Conservation (phyloP, 2,329 filamentous ascomycete species). For the Zarea fungicola region DNA sequence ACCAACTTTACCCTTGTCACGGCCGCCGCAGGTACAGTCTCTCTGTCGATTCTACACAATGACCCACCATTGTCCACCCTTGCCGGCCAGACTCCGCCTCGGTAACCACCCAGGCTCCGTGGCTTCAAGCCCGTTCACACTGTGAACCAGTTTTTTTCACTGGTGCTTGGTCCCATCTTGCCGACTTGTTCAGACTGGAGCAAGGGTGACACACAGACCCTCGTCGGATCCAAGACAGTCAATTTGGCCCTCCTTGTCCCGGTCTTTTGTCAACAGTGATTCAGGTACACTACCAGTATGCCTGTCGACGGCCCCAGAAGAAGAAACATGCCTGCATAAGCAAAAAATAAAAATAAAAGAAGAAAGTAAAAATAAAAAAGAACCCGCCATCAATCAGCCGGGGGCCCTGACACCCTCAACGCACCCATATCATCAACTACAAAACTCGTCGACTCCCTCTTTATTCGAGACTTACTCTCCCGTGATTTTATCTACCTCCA, state of each 20-base stretch:
- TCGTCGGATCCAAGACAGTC: slow-evolving; percentile 28
- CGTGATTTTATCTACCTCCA: slow-evolving; percentile 7
- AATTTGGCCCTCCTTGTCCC: slow-evolving; percentile 22
- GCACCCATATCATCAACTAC: slow-evolving; percentile 13
- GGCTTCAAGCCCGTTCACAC: background rate
- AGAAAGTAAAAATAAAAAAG: slow-evolving; percentile 8
- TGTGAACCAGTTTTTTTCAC: background rate
- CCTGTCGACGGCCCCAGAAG: slow-evolving; percentile 5
- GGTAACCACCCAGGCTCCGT: slow-evolving; percentile 7
- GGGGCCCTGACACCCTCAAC: slow-evolving; percentile 8
- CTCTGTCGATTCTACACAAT: slow-evolving; percentile 12
- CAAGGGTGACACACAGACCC: slow-evolving; percentile 31
- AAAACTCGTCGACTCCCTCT: slow-evolving; percentile 19
- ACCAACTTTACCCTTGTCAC: background rate
- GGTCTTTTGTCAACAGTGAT: slow-evolving; percentile 22
- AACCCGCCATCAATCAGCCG: slow-evolving; percentile 7
- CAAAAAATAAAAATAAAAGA: slow-evolving; percentile 8
- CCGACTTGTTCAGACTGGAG: slow-evolving; percentile 8
- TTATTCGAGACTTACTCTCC: slow-evolving; percentile 14
- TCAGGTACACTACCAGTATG: slow-evolving; percentile 25
- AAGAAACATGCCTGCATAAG: slow-evolving; percentile 9
- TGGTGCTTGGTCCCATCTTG: slow-evolving; percentile 4
- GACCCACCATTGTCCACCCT: slow-evolving; percentile 3
- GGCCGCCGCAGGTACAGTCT: slow-evolving; percentile 11
- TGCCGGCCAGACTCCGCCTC: slow-evolving; percentile 7